These are phyloP conservation scores for Parietaria judaica DNA, from an alignment of 306 rosid species.

Conservation along the genomic window DNA sequence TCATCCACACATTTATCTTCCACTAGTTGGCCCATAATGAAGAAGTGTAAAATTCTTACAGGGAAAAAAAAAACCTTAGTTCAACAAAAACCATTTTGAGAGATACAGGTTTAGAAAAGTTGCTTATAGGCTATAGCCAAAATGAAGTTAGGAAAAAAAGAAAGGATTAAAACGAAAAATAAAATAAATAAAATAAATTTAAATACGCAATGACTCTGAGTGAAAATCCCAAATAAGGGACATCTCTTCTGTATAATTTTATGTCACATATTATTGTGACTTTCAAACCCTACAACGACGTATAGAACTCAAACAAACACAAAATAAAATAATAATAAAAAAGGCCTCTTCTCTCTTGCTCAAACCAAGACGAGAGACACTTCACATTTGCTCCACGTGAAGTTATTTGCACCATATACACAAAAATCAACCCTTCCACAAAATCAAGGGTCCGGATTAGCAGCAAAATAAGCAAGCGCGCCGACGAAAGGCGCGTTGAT, in stretches of 20 bases:
- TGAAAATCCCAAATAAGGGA: background rate
- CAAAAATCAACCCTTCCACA: slow-evolving; percentile 10
- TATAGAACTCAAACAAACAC: slow-evolving; percentile 18
- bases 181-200: too few relatives aligned
- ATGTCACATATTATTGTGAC: slow-evolving; percentile 24
- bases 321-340: background rate
- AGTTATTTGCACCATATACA: slow-evolving; percentile 18
- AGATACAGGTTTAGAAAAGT: too few relatives aligned
- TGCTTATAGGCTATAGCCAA: too few relatives aligned
- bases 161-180: too few relatives aligned
- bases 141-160: too few relatives aligned
- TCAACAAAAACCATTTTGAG: too few relatives aligned
- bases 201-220: too few relatives aligned
- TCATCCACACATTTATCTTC: too few relatives aligned
- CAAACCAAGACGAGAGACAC: slow-evolving; percentile 62
- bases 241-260: background rate
- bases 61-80: too few relatives aligned
- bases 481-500: slow-evolving; percentile 97
- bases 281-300: slow-evolving; percentile 12
- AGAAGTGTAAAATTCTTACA: too few relatives aligned
- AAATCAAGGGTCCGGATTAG: slow-evolving; percentile 44
- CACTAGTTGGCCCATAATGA: too few relatives aligned
- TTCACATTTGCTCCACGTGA: background rate
- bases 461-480: slow-evolving; percentile 58
- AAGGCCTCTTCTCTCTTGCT: slow-evolving; percentile 58